A percentile compares a stretch with the other conserved stretches of the same genome.
phyloP scores from a whole-genome alignment of 2,329 filamentous ascomycete species.

The Aspergillus pseudonomiae region DNA sequence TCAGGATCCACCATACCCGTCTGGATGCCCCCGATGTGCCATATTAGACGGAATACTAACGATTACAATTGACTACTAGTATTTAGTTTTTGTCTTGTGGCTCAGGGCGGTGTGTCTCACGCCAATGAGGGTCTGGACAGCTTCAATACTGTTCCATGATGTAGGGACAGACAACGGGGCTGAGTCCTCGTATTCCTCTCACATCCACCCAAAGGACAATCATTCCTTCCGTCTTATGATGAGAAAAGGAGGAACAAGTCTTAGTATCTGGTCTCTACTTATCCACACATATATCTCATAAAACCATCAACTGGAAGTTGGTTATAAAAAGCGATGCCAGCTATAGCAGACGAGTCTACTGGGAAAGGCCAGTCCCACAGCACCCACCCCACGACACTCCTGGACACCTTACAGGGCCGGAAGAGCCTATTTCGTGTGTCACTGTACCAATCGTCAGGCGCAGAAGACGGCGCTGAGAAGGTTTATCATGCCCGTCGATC shows the following conservation, averaged over 20 bases:
- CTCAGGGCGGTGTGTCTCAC: not conserved
- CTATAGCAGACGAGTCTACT: conserved; percentile 1
- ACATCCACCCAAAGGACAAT: not conserved
- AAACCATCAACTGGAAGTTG: not conserved
- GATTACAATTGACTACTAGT: not conserved
- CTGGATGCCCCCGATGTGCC: not conserved
- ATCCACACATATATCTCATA: not conserved
- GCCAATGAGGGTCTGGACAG: not conserved
- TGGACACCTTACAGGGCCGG: conserved; percentile 25
- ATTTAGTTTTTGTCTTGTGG: not conserved
- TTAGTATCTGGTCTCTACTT: not conserved
- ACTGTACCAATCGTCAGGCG: conserved; percentile 17
- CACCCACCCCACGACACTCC: not conserved
- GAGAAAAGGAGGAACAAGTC: not conserved
- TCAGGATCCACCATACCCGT: not conserved
- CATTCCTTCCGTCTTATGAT: not conserved
- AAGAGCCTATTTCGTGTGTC: conserved; percentile 30
- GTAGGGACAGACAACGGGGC: not conserved
- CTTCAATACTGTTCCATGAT: not conserved
- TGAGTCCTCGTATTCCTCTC: not conserved
- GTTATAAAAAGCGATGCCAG: conserved; percentile 4
- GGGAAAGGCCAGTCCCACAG: not conserved
- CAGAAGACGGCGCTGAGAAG: conserved; percentile 10
- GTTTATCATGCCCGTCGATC: conserved; percentile 34
- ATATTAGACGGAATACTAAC: no score